Conservation (phyloP, 2,329 filamentous ascomycete genomes). For the Claviceps cyperi region DNA sequence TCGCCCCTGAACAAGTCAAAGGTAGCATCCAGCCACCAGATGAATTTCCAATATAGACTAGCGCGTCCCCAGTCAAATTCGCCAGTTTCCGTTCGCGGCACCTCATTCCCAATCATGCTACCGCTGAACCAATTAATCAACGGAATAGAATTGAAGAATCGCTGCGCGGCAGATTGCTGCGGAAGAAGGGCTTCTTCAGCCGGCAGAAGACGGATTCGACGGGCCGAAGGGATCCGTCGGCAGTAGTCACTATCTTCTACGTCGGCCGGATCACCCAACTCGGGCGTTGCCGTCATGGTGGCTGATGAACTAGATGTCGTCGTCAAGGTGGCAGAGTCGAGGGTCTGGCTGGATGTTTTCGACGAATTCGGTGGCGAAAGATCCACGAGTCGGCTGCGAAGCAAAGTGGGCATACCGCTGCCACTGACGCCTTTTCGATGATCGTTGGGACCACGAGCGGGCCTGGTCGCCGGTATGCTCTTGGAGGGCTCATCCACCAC, state of each 20-base stretch:
- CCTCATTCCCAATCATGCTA: conserved; percentile 59
- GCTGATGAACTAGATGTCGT: conserved; percentile 28
- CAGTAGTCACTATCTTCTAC: conserved; percentile 32
- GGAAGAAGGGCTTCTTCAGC: conserved; percentile 58
- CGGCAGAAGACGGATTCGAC: conserved; percentile 49
- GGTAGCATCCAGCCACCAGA: conserved; percentile 46
- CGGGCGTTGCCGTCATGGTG: conserved; percentile 23
- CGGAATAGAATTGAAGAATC: conserved; percentile 50
- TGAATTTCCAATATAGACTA: conserved; percentile 52
- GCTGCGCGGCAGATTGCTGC: conserved; percentile 49
- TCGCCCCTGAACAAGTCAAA: conserved; percentile 46
- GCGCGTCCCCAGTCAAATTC: conserved; percentile 63
- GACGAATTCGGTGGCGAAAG: conserved; percentile 28
- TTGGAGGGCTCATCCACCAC: conserved; percentile 18
- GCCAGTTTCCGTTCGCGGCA: conserved; percentile 58
- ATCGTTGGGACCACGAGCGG: conserved; percentile 8
- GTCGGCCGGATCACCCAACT: conserved; percentile 16
- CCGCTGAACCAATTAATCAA: conserved; percentile 58
- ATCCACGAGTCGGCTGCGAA: conserved; percentile 24
- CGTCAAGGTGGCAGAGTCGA: conserved; percentile 41
- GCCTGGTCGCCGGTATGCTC: conserved; percentile 20
- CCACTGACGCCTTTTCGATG: conserved; percentile 14
- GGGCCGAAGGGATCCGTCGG: conserved; percentile 51
- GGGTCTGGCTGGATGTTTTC: conserved; percentile 37
- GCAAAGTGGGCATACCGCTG: conserved; percentile 20